phyloP scores from a whole-genome alignment of 257 asterid species.

The Solanum corneliomulleri region DNA sequence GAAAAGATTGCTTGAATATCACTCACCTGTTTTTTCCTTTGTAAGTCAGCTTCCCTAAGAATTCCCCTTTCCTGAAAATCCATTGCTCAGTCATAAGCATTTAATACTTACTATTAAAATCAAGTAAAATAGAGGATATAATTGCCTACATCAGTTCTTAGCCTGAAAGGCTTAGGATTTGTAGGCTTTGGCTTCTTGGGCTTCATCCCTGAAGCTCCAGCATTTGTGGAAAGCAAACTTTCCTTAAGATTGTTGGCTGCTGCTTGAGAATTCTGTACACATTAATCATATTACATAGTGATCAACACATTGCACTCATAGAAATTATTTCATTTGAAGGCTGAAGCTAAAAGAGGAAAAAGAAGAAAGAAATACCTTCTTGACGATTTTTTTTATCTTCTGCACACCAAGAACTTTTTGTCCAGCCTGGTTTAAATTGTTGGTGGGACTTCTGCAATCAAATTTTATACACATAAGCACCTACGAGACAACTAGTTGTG shows the following conservation, averaged over 20 bases:
- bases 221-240: conserved; percentile 6
- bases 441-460: conserved; percentile 33
- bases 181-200: conserved; percentile 71
- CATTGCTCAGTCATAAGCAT: conserved; percentile 2
- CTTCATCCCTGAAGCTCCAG: conserved; percentile 28
- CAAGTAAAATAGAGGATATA: neutral
- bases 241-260: conserved; percentile 31
- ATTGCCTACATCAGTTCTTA: conserved; percentile 84
- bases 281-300: neutral
- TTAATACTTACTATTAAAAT: neutral
- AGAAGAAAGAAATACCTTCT: conserved; percentile 27
- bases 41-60: conserved; percentile 72
- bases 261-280: conserved; percentile 28
- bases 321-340: neutral
- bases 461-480: neutral
- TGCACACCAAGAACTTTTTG: conserved; percentile 36
- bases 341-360: neutral
- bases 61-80: conserved; percentile 76
- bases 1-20: conserved; percentile 29
- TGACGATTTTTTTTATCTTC: conserved; percentile 4
- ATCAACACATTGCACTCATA: neutral
- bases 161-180: conserved; percentile 88
- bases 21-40: conserved; percentile 33
- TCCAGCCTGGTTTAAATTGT: conserved; percentile 20
- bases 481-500: neutral